Evolutionary conservation across 2,329 filamentous ascomycete species (phyloP), one percentile per base, ranked within the genome.

Genomic region (Didymella segeticola): DNA sequence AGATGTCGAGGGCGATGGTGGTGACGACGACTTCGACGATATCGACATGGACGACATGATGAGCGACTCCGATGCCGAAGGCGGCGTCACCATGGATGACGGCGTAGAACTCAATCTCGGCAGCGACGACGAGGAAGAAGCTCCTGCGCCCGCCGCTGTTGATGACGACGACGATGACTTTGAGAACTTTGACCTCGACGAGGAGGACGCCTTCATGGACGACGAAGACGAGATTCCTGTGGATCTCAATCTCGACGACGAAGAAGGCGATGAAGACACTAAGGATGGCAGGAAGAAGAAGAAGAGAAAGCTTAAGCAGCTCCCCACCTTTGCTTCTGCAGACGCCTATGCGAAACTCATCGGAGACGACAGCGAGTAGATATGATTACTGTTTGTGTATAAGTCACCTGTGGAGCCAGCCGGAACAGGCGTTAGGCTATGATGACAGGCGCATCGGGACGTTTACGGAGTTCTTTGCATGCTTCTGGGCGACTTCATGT

Each of bases 271-370:
- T 54, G 66, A 74, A 11, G 77, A 79, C 26, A 62, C 72, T 31
- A 76, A 78, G 19, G 73, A 73, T 14, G 74, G 75, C 62, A 69
- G 70, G 72, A 82, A 81, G 64, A 83, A 85, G 72, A 90, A 89
- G 78, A 88, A 84, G 78, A 91, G 88, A 82, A 91, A 91, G 79
- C 81, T 98, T 75, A 96, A 92, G 83, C 86, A 86, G 60, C 80
- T 99, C 64, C 95, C 95, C 6, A 96, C 87, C 29, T 99, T 99
- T 79, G 95, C 96, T 17, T 96, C 91, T 26, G 89, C 84, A 26
- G 95, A 98, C 48, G 95, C 98, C 73, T 99, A 98, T 75, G 93
- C 92, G 14, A 89, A 89, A 66, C 82, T 96, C 78, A 77, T 96
- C 72, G 90, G 82, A 4, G 83, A 86, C 60, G 66, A 69, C 50